Evolutionary conservation across 2,329 filamentous ascomycete species (phyloP).

Genomic region (Aspergillus niger): DNA sequence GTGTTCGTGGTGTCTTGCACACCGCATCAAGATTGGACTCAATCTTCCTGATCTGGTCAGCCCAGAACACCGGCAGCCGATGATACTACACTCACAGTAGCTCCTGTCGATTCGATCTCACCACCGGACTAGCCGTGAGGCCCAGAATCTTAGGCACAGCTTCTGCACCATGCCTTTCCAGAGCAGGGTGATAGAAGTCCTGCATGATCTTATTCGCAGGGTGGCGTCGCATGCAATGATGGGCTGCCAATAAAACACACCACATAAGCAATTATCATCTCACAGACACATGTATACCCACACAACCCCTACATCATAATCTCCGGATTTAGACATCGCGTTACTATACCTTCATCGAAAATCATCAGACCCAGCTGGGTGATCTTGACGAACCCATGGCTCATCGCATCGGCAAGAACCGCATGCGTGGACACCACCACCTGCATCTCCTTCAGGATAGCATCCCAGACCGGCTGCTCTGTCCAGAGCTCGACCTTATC

Average conservation of each 20-base stretch:
- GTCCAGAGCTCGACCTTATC: constrained; percentile 76
- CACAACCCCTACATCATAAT: background rate
- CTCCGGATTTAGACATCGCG: no score
- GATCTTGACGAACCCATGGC: constrained; percentile 72
- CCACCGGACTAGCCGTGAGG: constrained; percentile 76
- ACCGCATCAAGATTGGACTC: constrained; percentile 71
- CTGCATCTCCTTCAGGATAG: constrained; percentile 62
- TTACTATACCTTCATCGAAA: constrained; percentile 73
- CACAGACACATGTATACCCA: background rate
- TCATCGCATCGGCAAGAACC: constrained; percentile 71
- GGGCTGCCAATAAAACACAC: constrained; percentile 51
- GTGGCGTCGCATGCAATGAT: constrained; percentile 68
- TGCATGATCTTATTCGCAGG: constrained; percentile 72
- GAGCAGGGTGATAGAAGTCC: constrained; percentile 64
- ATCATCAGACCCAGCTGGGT: constrained; percentile 67
- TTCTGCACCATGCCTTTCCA: constrained; percentile 29
- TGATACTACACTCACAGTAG: constrained; percentile 48
- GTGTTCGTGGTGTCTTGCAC: constrained; percentile 67
- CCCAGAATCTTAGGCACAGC: constrained; percentile 70
- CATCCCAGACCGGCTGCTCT: constrained; percentile 66
- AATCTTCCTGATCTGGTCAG: constrained; percentile 48
- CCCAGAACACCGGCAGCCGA: background rate
- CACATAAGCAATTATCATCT: background rate
- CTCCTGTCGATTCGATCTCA: constrained; percentile 57
- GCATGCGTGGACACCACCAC: constrained; percentile 79